Conservation (phyloP, 768 basidiomycete species). For the Suillus decipiens region DNA sequence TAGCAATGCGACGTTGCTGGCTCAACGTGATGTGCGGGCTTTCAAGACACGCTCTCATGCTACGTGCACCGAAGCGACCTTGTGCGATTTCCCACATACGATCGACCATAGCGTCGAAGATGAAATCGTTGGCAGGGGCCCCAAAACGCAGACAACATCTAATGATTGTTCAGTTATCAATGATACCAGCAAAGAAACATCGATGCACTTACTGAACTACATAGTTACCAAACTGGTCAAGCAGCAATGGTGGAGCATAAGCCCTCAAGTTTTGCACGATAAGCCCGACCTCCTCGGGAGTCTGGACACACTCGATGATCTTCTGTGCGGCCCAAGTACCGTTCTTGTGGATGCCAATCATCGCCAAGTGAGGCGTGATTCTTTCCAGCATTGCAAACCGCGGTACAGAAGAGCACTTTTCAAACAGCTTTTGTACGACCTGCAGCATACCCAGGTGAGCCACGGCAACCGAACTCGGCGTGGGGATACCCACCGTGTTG, state of each 20-base stretch:
- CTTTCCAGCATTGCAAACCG: conserved; percentile 92
- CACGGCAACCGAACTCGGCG: conserved; percentile 8
- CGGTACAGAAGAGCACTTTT: conserved; percentile 76
- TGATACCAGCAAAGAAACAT: neutral
- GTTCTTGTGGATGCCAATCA: conserved; percentile 99
- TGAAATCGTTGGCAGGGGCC: conserved; percentile 87
- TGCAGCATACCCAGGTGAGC: conserved; percentile 28
- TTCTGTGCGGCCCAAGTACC: conserved; percentile 99
- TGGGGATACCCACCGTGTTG: conserved; percentile 59
- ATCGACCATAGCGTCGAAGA: conserved; percentile 97
- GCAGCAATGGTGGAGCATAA: conserved; percentile 89
- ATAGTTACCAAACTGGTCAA: conserved; percentile 94
- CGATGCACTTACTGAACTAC: conserved; percentile 68
- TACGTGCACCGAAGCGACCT: conserved; percentile 95
- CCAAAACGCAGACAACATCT: conserved; percentile 93
- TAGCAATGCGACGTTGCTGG: conserved; percentile 94
- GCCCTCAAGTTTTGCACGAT: conserved; percentile 87
- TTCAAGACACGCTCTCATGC: conserved; percentile 96
- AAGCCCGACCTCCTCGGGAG: conserved; percentile 81
- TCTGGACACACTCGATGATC: conserved; percentile 93
- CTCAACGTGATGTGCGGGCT: conserved; percentile 82
- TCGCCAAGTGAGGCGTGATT: conserved; percentile 89
- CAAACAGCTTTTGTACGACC: conserved; percentile 97
- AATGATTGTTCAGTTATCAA: conserved; percentile 14
- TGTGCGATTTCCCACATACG: conserved; percentile 99